Base-by-base conservation (phyloP, 2,329 filamentous ascomycete species). In the Didymella arachidicola region DNA sequence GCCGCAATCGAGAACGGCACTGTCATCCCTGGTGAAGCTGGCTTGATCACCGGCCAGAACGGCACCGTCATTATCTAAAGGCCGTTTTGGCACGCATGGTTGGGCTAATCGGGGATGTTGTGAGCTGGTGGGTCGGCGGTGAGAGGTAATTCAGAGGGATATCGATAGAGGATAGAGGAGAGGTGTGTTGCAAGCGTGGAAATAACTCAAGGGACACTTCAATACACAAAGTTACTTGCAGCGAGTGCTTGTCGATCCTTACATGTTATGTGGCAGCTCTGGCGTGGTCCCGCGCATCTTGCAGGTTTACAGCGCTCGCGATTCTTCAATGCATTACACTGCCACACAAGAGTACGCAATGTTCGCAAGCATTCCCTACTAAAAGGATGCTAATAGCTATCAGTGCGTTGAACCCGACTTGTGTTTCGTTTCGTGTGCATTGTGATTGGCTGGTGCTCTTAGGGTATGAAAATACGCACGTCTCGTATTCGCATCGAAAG, bases 1-100 rank as follows among this genome's bases (percentile, higher is more conserved):
- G 84, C 83, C 11, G 86, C 88, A 4, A 78, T 89, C 39, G 67
- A 80, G 53, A 87, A 87, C 46, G 88, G 88, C 0, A 86, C 83
- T 0, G 63, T 90, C 10, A 63, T 82, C 16, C 80, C 84, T 1
- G 86, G 87, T 0, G 83, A 90, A 78, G 79, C 60, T 62, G 71
- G 51, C 5, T 61, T 75, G 30, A 68, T 72, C 26, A 62, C 61
- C 2, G 59, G 62, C 1, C 38, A 49, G 4, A 70, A 70, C 38
- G 67, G 67, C 1, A 64, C 65, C 12, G 27, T 69, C 12, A 4
- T 61, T 5, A 48, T 63, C 38, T 68, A 58, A 16, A n/a, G 14
- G 41, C 4, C 14, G 5, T 2, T 14, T 26, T 4, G 14, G 10
- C n/a, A 14, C 11, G 7, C 14, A 16, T 19, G 29, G 27, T 26